Evolutionary conservation across 2,329 filamentous ascomycete genomes (phyloP).

Genomic region (Dactylellina leptospora): DNA sequence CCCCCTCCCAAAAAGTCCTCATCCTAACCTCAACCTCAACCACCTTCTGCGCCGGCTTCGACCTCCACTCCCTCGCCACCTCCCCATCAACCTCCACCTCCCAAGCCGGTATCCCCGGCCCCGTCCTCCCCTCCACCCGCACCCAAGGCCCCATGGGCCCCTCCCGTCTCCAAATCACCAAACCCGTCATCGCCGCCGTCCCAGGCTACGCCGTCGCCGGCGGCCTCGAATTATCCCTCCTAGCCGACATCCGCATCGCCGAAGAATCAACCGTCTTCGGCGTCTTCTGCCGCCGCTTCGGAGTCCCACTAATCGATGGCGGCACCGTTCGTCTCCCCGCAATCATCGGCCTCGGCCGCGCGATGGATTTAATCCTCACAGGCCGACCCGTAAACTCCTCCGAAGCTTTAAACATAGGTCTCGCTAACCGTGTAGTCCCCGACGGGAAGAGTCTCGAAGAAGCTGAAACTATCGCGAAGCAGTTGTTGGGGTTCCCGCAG

Average conservation of each 20-base stretch:
- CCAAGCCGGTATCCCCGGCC: slow-evolving; percentile 73
- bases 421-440: slow-evolving; percentile 82
- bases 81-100: slow-evolving; percentile 64
- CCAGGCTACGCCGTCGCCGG: slow-evolving; percentile 67
- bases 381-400: slow-evolving; percentile 72
- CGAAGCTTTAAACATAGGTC: slow-evolving; percentile 88
- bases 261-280: slow-evolving; percentile 67
- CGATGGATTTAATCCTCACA: slow-evolving; percentile 69
- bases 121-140: slow-evolving; percentile 63
- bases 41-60: slow-evolving; percentile 92
- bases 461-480: slow-evolving; percentile 63
- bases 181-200: slow-evolving; percentile 66
- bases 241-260: slow-evolving; percentile 66
- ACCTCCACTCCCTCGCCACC: slow-evolving; percentile 65
- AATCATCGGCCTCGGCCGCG: slow-evolving; percentile 66
- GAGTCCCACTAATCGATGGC: slow-evolving; percentile 65
- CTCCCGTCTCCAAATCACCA: slow-evolving; percentile 71
- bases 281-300: slow-evolving; percentile 67
- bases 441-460: slow-evolving; percentile 65
- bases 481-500: slow-evolving; percentile 65
- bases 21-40: slow-evolving; percentile 62
- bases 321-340: slow-evolving; percentile 67
- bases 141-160: slow-evolving; percentile 65
- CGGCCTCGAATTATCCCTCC: slow-evolving; percentile 65
- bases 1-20: slow-evolving; percentile 65